Percentiles rank a stretch among this genome's conserved stretches.
Evolutionary conservation across 1,284 basidiomycete genomes (phyloP).

Genomic region (Leccinum solheimii): DNA sequence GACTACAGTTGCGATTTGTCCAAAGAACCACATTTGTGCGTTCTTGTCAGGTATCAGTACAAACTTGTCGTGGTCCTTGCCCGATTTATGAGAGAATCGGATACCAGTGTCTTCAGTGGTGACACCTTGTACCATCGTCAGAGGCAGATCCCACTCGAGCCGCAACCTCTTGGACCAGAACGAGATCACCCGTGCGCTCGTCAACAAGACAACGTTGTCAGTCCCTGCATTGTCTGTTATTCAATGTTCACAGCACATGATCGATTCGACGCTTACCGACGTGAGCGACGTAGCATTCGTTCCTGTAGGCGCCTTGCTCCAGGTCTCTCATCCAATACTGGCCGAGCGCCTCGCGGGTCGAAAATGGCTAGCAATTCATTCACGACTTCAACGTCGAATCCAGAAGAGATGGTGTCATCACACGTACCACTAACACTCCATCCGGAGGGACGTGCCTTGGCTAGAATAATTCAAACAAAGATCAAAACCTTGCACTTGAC

Average conservation of each 20-base stretch:
- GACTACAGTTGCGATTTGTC: slow-evolving; percentile 69
- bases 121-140: slow-evolving; percentile 85
- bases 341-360: slow-evolving; percentile 86
- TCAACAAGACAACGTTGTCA: slow-evolving; percentile 85
- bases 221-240: slow-evolving; percentile 70
- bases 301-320: slow-evolving; percentile 82
- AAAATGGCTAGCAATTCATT: slow-evolving; percentile 65
- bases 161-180: slow-evolving; percentile 86
- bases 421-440: slow-evolving; percentile 77
- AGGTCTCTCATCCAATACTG: slow-evolving; percentile 97
- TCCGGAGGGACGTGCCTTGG: slow-evolving; percentile 88
- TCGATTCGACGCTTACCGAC: slow-evolving; percentile 56
- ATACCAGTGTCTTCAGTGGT: slow-evolving; percentile 89
- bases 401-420: neutral
- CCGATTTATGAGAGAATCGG: slow-evolving; percentile 77
- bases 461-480: slow-evolving; percentile 34
- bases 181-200: slow-evolving; percentile 75
- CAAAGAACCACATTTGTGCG: slow-evolving; percentile 78
- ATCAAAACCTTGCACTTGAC: neutral
- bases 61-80: slow-evolving; percentile 71
- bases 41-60: slow-evolving; percentile 73
- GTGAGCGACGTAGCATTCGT: slow-evolving; percentile 91
- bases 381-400: slow-evolving; percentile 7
- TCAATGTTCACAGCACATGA: slow-evolving; percentile 13
- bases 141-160: slow-evolving; percentile 91